Conservation (phyloP, 371 early-diverging fungal species). For the Mortierella sp. region DNA sequence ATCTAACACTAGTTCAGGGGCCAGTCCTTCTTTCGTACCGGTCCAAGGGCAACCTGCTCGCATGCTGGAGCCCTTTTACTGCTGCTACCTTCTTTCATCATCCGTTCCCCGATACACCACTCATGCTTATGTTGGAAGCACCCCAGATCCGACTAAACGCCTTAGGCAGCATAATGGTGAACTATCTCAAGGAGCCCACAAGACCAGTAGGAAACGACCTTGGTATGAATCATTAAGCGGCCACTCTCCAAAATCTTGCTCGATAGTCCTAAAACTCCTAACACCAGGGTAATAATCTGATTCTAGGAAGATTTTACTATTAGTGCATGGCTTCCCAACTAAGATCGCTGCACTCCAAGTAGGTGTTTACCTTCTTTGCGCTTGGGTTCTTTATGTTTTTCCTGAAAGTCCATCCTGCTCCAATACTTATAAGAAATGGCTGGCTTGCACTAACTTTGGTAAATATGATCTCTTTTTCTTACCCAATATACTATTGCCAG, state of each 20-base stretch:
- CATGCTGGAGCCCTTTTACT: slow-evolving; percentile 53
- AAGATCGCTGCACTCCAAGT: slow-evolving; percentile 66
- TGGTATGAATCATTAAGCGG: slow-evolving; percentile 50
- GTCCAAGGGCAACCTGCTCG: slow-evolving; percentile 8
- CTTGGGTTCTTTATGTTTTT: no score
- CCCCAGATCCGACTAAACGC: slow-evolving; percentile 67
- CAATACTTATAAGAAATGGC: slow-evolving; percentile 1
- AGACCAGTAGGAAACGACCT: slow-evolving; percentile 65
- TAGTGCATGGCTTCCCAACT: slow-evolving; percentile 71
- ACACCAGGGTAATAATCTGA: no score
- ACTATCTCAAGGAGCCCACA: slow-evolving; percentile 68
- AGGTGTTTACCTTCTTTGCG: neutral
- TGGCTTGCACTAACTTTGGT: neutral
- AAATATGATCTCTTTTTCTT: neutral
- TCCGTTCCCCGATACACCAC: slow-evolving; percentile 50
- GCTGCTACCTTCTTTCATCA: slow-evolving; percentile 63
- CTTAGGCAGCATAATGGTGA: slow-evolving; percentile 74
- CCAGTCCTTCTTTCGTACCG: no score
- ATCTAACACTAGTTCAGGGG: neutral
- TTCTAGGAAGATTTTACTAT: slow-evolving; percentile 59
- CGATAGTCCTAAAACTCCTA: neutral
- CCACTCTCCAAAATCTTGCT: neutral
- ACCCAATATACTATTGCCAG: slow-evolving; percentile 17
- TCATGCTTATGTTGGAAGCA: slow-evolving; percentile 71
- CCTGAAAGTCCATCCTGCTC: no score